Evolutionary conservation across 2,329 filamentous ascomycete genomes (phyloP).

Genomic region (Zymoseptoria pseudotritici): DNA sequence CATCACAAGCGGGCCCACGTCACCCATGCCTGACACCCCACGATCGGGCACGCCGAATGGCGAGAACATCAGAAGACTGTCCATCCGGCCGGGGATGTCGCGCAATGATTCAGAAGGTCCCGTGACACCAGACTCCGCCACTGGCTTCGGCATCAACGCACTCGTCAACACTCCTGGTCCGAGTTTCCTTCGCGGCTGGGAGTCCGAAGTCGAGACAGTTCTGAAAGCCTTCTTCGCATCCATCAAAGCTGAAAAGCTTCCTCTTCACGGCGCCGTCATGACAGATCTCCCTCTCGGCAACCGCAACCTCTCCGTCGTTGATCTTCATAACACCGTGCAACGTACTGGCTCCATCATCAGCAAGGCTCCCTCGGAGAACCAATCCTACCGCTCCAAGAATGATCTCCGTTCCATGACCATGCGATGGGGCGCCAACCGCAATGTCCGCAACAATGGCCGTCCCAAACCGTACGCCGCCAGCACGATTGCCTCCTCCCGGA

Average conservation of each 20-base stretch:
- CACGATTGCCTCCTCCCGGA: conserved; percentile 81
- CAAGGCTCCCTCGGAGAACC: conserved; percentile 81
- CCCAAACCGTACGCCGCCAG: conserved; percentile 68
- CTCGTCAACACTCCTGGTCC: conserved; percentile 71
- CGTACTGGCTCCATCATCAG: conserved; percentile 85
- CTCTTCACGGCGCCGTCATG: conserved; percentile 67
- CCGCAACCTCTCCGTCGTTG: conserved; percentile 57
- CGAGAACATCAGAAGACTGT: conserved; percentile 34
- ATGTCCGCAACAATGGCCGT: conserved; percentile 74
- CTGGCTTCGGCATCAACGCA: conserved; percentile 57
- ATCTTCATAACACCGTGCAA: conserved; percentile 47
- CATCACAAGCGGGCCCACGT: not conserved
- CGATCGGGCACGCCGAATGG: conserved; percentile 17
- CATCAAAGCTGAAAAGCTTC: conserved; percentile 79
- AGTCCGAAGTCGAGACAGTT: conserved; percentile 80
- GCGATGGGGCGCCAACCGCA: conserved; percentile 53
- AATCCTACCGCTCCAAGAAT: conserved; percentile 56
- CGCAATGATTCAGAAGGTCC: conserved; percentile 27
- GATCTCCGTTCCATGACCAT: conserved; percentile 58
- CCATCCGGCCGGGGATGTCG: conserved; percentile 33
- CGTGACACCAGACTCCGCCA: conserved; percentile 29
- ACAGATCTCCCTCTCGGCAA: conserved; percentile 27
- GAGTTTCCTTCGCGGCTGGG: conserved; percentile 73
- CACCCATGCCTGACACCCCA: conserved; percentile 4
- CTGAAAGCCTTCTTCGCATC: conserved; percentile 87